Evolutionary conservation across 2,329 filamentous ascomycete genomes (phyloP).

Genomic region (Zymoseptoria ardabiliae): DNA sequence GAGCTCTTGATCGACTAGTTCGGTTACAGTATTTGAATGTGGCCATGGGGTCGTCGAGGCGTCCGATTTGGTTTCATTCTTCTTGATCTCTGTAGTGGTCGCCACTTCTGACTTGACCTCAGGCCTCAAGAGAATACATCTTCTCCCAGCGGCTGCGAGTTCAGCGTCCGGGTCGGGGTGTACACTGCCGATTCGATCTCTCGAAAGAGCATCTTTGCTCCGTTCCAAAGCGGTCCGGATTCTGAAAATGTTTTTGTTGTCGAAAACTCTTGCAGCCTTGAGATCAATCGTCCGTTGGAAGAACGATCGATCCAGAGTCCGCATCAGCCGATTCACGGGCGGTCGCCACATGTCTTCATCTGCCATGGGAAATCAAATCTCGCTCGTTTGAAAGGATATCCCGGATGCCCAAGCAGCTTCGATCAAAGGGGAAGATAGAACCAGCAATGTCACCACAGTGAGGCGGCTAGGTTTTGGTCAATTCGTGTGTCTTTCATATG

Average conservation of each 20-base stretch:
- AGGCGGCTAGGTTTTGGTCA: too few relatives aligned
- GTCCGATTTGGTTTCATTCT: neutral
- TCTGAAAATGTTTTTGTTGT: conserved; percentile 65
- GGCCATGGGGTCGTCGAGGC: conserved; percentile 44
- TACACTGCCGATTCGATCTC: conserved; percentile 59
- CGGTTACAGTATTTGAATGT: conserved; percentile 64
- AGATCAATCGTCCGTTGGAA: conserved; percentile 72
- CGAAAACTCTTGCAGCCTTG: conserved; percentile 69
- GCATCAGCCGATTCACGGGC: conserved; percentile 71
- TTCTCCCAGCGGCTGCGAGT: conserved; percentile 41
- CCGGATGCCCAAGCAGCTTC: neutral
- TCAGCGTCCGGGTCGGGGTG: conserved; percentile 53
- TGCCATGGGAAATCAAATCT: conserved; percentile 11
- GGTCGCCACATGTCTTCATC: conserved; percentile 60
- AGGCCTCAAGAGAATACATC: conserved; percentile 41
- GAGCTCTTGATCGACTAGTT: conserved; percentile 61
- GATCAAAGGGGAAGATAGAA: neutral
- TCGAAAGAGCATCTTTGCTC: conserved; percentile 57
- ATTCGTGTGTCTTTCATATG: neutral
- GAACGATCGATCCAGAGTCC: conserved; percentile 71
- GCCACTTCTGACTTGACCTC: conserved; percentile 31
- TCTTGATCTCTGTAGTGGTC: neutral
- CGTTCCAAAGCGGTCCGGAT: conserved; percentile 60
- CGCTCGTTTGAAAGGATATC: neutral
- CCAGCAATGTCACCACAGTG: neutral